Conservation (phyloP, 2,329 filamentous ascomycete genomes). For the Aspergillus clavatus region DNA sequence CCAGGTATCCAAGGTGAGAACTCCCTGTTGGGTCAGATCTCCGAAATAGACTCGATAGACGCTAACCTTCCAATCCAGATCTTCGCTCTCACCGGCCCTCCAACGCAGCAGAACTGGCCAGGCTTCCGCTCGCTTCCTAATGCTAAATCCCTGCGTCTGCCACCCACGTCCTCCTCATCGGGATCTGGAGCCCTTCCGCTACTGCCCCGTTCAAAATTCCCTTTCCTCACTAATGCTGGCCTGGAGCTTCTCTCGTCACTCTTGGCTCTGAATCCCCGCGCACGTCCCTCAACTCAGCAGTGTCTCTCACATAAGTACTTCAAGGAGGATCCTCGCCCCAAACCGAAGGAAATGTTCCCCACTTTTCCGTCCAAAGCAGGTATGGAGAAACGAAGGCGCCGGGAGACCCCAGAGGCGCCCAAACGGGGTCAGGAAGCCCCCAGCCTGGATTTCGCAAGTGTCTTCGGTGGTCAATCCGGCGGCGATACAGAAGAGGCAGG, state of each 20-base stretch:
- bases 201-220: constrained; percentile 71
- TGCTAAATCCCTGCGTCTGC: constrained; percentile 71
- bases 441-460: constrained; percentile 61
- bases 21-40: not conserved
- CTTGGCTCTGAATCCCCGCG: constrained; percentile 68
- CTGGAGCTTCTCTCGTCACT: constrained; percentile 64
- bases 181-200: constrained; percentile 36
- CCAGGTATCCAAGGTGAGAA: constrained; percentile 63
- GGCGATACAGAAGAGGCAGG: constrained; percentile 60
- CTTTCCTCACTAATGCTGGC: constrained; percentile 72
- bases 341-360: constrained; percentile 87
- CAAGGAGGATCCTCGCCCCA: constrained; percentile 79
- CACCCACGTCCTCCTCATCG: constrained; percentile 38
- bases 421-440: constrained; percentile 67
- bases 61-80: constrained; percentile 47
- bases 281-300: constrained; percentile 65
- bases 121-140: constrained; percentile 82
- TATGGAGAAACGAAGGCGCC: constrained; percentile 71
- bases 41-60: constrained; percentile 1
- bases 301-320: constrained; percentile 83
- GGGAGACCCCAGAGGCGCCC: constrained; percentile 77
- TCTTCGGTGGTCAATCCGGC: constrained; percentile 63
- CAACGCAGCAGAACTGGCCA: constrained; percentile 78
- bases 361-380: constrained; percentile 95
- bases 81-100: constrained; percentile 83